These are phyloP conservation scores for Heimioporus sp. DNA, from an alignment of 768 basidiomycete species.

Conservation along the genomic window DNA sequence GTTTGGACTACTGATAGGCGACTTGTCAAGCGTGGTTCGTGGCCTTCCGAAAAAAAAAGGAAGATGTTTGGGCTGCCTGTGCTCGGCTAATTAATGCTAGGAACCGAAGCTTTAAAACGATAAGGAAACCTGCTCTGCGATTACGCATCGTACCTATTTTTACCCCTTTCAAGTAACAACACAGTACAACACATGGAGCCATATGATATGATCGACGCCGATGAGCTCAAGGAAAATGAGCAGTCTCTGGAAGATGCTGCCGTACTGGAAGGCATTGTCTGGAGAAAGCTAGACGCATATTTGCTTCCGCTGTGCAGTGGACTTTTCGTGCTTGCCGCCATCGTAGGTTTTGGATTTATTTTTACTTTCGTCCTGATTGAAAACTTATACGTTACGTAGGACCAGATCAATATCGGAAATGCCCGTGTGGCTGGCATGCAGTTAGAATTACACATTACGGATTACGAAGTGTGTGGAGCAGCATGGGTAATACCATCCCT, in stretches of 20 bases:
- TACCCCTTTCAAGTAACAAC: too few relatives aligned
- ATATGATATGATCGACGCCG: not conserved
- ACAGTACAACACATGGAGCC: too few relatives aligned
- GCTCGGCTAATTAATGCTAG: too few relatives aligned
- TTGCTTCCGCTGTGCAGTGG: constrained; percentile 49
- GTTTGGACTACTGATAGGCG: too few relatives aligned
- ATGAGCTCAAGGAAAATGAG: not conserved
- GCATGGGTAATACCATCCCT: not conserved
- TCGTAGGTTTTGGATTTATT: constrained; percentile 35
- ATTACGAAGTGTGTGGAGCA: constrained; percentile 21
- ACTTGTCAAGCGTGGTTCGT: too few relatives aligned
- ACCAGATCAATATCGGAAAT: constrained; percentile 51
- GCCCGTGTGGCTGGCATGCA: constrained; percentile 62
- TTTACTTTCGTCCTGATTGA: not conserved
- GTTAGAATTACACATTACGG: constrained; percentile 39
- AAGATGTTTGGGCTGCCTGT: too few relatives aligned
- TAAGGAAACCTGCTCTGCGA: too few relatives aligned
- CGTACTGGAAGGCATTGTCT: constrained; percentile 37
- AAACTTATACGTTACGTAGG: constrained; percentile 26
- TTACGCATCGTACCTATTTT: too few relatives aligned
- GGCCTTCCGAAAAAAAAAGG: too few relatives aligned
- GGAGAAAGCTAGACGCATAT: constrained; percentile 48
- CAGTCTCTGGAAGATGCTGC: not conserved
- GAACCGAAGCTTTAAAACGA: too few relatives aligned
- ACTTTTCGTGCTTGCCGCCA: constrained; percentile 49